phyloP scores from a whole-genome alignment of 208 protist genomes.

The Trypanosoma platydactyli region DNA sequence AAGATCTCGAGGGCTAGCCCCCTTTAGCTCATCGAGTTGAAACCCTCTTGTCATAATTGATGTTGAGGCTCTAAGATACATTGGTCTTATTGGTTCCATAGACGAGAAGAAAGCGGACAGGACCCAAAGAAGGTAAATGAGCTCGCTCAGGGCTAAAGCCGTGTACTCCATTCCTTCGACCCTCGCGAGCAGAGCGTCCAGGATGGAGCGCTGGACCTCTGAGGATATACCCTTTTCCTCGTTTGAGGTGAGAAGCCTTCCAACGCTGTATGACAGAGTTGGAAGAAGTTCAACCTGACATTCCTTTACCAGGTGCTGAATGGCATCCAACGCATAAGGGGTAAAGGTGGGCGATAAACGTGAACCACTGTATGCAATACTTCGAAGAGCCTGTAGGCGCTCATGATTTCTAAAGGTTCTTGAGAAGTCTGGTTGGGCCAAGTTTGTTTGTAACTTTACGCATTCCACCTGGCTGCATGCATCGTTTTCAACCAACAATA shows the following conservation, averaged over 20 bases:
- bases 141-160: slow-evolving; percentile 18
- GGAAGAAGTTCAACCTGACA: slow-evolving; percentile 23
- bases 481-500: slow-evolving; percentile 22
- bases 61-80: slow-evolving; percentile 10
- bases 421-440: slow-evolving; percentile 22
- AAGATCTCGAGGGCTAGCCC: slow-evolving; percentile 10
- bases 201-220: slow-evolving; percentile 12
- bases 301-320: slow-evolving; percentile 22
- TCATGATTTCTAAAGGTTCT: slow-evolving; percentile 22
- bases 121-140: slow-evolving; percentile 28
- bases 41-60: slow-evolving; percentile 15
- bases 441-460: slow-evolving; percentile 23
- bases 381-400: slow-evolving; percentile 17
- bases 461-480: slow-evolving; percentile 30
- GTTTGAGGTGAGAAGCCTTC: slow-evolving; percentile 18
- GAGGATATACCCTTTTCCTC: slow-evolving; percentile 23
- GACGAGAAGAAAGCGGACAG: slow-evolving; percentile 25
- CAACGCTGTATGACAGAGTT: slow-evolving; percentile 22
- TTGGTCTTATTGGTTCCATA: slow-evolving; percentile 4
- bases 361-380: slow-evolving; percentile 20
- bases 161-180: slow-evolving; percentile 19
- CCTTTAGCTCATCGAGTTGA: slow-evolving; percentile 13
- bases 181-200: slow-evolving; percentile 15
- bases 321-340: slow-evolving; percentile 9
- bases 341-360: slow-evolving; percentile 29